Evolutionary conservation across 306 rosid genomes (phyloP).

Genomic region (Cicer judaicum): DNA sequence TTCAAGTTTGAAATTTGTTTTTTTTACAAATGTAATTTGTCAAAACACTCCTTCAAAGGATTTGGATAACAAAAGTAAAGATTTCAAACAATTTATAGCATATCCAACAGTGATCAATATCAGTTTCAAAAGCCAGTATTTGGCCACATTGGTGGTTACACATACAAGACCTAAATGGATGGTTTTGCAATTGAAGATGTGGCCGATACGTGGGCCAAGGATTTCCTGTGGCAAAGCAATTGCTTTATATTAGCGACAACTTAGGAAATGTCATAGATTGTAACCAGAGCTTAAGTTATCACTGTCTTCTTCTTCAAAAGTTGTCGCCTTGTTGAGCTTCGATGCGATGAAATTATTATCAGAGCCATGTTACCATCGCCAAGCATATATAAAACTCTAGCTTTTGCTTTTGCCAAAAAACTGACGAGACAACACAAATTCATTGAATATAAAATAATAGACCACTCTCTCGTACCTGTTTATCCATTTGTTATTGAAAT

Average conservation of each 20-base stretch:
- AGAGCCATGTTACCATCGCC: conserved; percentile 1
- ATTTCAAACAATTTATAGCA: too few relatives aligned
- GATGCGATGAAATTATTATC: neutral
- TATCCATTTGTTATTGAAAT: too few relatives aligned
- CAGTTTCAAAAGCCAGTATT: neutral
- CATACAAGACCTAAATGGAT: neutral
- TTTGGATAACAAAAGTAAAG: too few relatives aligned
- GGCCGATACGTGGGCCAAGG: conserved; percentile 34
- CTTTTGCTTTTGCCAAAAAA: neutral
- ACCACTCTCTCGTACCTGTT: too few relatives aligned
- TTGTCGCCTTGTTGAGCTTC: conserved; percentile 19
- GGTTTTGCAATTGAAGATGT: conserved; percentile 38
- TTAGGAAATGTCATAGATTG: conserved; percentile 34
- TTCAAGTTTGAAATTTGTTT: too few relatives aligned
- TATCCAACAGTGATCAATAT: too few relatives aligned
- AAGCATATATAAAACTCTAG: neutral
- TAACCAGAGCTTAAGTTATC: neutral
- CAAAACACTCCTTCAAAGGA: too few relatives aligned
- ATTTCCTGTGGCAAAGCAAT: conserved; percentile 40
- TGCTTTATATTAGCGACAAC: neutral
- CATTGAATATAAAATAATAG: neutral
- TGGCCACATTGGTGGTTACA: conserved; percentile 1
- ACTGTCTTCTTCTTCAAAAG: neutral
- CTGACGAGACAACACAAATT: neutral
- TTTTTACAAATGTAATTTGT: too few relatives aligned